A percentile compares a stretch with the other conserved stretches of the same genome.
phyloP scores from a whole-genome alignment of 495 filamentous ascomycete species.

The Neurospora sp. region DNA sequence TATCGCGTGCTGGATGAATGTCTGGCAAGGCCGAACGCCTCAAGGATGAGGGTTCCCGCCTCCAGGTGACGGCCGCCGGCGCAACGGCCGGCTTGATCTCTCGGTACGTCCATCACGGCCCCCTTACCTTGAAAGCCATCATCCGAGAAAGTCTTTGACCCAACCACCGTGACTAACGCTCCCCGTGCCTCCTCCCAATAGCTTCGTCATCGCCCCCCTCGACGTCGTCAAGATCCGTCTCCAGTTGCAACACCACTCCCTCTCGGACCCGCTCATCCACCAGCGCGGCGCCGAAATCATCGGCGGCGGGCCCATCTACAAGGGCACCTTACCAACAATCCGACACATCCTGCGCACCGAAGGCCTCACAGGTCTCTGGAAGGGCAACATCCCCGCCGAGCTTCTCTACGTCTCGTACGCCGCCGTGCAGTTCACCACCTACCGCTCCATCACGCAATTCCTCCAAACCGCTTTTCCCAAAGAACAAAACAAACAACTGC shows the following conservation, averaged over 20 bases:
- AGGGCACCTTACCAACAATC: slow-evolving; percentile 70
- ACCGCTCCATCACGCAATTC: slow-evolving; percentile 57
- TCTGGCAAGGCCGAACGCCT: slow-evolving; percentile 46
- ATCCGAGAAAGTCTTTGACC: background rate
- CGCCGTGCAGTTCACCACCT: slow-evolving; percentile 82
- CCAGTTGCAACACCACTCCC: slow-evolving; percentile 77
- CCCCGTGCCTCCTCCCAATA: slow-evolving; percentile 14
- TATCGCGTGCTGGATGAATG: slow-evolving; percentile 20
- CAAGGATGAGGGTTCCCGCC: slow-evolving; percentile 85
- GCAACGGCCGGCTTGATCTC: slow-evolving; percentile 83
- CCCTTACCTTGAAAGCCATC: background rate
- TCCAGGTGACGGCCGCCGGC: slow-evolving; percentile 75
- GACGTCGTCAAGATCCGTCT: slow-evolving; percentile 97
- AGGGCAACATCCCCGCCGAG: slow-evolving; percentile 94
- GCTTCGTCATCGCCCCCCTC: slow-evolving; percentile 84
- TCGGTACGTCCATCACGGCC: slow-evolving; percentile 64
- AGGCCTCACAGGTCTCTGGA: slow-evolving; percentile 85
- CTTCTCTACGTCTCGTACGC: slow-evolving; percentile 86
- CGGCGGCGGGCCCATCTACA: slow-evolving; percentile 55
- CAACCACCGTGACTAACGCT: background rate
- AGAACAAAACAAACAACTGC: slow-evolving; percentile 26
- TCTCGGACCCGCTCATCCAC: slow-evolving; percentile 53
- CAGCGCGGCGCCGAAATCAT: slow-evolving; percentile 18
- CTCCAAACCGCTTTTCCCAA: slow-evolving; percentile 36
- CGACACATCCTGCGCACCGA: slow-evolving; percentile 64